Evolutionary conservation across 2,329 filamentous ascomycete genomes (phyloP).

Genomic region (Leptographium flavum): DNA sequence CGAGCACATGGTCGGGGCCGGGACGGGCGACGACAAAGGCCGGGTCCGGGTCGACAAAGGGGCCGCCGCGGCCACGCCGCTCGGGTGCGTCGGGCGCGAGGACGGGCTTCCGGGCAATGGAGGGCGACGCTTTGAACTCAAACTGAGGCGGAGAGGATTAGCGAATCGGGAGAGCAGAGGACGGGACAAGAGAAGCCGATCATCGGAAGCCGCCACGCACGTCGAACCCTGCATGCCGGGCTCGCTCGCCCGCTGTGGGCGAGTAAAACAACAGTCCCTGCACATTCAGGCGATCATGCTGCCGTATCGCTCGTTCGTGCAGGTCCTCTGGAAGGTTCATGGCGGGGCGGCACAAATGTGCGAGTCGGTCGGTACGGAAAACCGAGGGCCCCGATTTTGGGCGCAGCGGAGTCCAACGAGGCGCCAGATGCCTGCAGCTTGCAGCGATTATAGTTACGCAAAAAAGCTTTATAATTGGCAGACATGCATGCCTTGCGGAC

Average conservation of each 20-base stretch:
- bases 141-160: constrained; percentile 10
- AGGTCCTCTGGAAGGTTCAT: constrained; percentile 9
- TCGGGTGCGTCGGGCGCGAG: constrained; percentile 13
- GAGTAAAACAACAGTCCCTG: constrained; percentile 10
- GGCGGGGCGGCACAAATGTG: too few species aligned
- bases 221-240: constrained; percentile 5
- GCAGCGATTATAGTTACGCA: too few species aligned
- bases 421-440: too few species aligned
- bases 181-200: not conserved
- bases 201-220: not conserved
- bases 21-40: constrained; percentile 16
- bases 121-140: constrained; percentile 15
- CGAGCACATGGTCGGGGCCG: constrained; percentile 18
- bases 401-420: too few species aligned
- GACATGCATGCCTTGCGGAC: too few species aligned
- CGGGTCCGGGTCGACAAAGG: constrained; percentile 17
- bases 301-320: constrained; percentile 6
- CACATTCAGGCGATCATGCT: constrained; percentile 8
- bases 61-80: constrained; percentile 12
- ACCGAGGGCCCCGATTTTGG: too few species aligned
- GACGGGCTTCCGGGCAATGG: constrained; percentile 12
- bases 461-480: too few species aligned
- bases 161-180: too few species aligned
- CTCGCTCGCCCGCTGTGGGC: constrained; percentile 8
- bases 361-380: too few species aligned